Base-by-base conservation (phyloP, 2,329 filamentous ascomycete genomes). In the Colletotrichum echinochloae region DNA sequence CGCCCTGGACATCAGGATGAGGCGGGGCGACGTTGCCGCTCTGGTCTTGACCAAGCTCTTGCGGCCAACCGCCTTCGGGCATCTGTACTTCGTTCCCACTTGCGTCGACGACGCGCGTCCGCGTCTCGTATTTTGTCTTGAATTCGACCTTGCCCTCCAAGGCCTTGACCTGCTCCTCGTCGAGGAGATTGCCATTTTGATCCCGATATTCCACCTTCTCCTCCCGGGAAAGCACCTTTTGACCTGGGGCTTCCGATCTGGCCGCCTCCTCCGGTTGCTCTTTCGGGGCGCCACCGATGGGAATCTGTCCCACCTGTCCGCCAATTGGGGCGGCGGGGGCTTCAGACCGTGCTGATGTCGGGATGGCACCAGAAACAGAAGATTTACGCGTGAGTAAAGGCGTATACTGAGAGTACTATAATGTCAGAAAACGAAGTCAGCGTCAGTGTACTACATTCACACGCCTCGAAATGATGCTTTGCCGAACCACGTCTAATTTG, bases 131-230 rank as follows among this genome's bases (percentile, higher is more conserved):
- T 74, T 92, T 92, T 16, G 96, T 98, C 83, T 97, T 91, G 83
- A 99, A 98, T 77, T 94, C 94, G 70, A 98, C 95, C 82, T 97
- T 97, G 77, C 95, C 96, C 80, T 95, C 89, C 39, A 99, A 89
- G 26, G 88, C 89, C 77, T 92, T 89, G 70, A 99, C 94, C 79
- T 97, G 89, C 77, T 94, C 92, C 65, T 92, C 90, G 77, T 95
- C 85, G 39, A 99, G 88, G 39, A 98, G 80, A 78, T 98, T 98
- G 74, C 96, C 96, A 75, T 97, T 87, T 81, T 98, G 94, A 80
- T 98, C 96, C 64, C 96, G 92, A 83, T 97, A 99, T 82, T 98
- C 96, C 56, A 98, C 85, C 75, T 91, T 92, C 82, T 98, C 93
- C 81, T 97, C 93, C 65, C 90, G 83, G 51, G 81, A 82, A 52